Conservation (phyloP, 352 stramenopile species). For the Phytophthora syringae region DNA sequence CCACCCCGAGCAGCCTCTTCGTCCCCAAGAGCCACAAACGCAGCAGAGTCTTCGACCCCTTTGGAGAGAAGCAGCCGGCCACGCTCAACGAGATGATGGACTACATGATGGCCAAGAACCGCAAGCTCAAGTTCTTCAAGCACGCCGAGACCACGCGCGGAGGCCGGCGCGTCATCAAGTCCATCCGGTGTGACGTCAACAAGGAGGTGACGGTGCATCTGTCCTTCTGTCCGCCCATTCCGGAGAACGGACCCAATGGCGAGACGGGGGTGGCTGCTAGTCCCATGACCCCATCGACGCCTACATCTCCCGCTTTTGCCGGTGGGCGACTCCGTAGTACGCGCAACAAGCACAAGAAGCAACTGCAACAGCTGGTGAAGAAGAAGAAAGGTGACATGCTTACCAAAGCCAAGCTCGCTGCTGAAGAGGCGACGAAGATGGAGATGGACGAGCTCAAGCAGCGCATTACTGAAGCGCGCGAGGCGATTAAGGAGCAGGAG, state of each 20-base stretch:
- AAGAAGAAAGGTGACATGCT: slow-evolving; percentile 91
- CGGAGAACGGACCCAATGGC: slow-evolving; percentile 81
- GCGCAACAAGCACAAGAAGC: slow-evolving; percentile 87
- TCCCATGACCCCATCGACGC: slow-evolving; percentile 88
- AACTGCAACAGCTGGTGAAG: slow-evolving; percentile 83
- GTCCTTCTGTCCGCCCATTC: slow-evolving; percentile 81
- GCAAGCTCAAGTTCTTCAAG: slow-evolving; percentile 91
- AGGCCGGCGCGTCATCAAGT: slow-evolving; percentile 86
- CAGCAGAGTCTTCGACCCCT: slow-evolving; percentile 81
- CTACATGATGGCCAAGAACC: slow-evolving; percentile 89
- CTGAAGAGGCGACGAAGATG: slow-evolving; percentile 87
- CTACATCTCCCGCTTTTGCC: slow-evolving; percentile 79
- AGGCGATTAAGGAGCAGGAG: slow-evolving; percentile 85
- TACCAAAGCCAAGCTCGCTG: slow-evolving; percentile 84
- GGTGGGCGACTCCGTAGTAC: slow-evolving; percentile 73
- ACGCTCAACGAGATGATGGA: slow-evolving; percentile 92
- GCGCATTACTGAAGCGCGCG: slow-evolving; percentile 77
- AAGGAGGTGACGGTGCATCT: slow-evolving; percentile 88
- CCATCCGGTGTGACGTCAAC: slow-evolving; percentile 88
- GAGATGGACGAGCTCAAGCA: slow-evolving; percentile 89
- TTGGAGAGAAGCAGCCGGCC: slow-evolving; percentile 82
- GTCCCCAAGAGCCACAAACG: slow-evolving; percentile 87
- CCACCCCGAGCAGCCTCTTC: slow-evolving; percentile 71
- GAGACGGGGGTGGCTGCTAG: slow-evolving; percentile 82
- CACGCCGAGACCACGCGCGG: slow-evolving; percentile 85